Base-by-base conservation (phyloP, 495 filamentous ascomycete species). In the Platismatia glauca region DNA sequence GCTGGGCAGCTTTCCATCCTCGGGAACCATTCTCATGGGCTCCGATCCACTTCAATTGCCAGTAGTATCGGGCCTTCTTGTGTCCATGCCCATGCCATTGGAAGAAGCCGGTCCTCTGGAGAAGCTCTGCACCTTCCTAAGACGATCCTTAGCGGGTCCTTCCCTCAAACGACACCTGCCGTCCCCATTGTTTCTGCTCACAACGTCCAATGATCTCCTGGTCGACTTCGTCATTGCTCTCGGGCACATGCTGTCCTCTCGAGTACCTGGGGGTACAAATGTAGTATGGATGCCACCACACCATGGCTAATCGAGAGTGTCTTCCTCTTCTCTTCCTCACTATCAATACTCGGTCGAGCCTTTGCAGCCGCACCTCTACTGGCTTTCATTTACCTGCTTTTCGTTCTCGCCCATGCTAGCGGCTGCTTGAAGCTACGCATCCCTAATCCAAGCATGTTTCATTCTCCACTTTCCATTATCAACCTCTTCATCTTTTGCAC, bases 401-500 rank as follows among this genome's bases (percentile, higher is more conserved):
- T 62, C 59, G 6, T 68, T 41, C 46, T 62, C 7, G 38, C 57
- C 24, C 53, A 55, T 37, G 35, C 57, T n/a, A 38, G 60, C 12
- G 46, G 56, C 63, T 60, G 55, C 55, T 35, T 64, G 11, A 60
- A 57, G 33, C 35, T 60, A 11, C 62, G 31, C 13, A 63, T 20
- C 18, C 24, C 57, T 52, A 18, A 58, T 22, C 38, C 50, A 33
- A 60, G 37, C 59, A 65, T 65, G 59, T 62, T 62, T 48, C 29
- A 29, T 35, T 65, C 55, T 37, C 59, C 60, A 6, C 48, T 65
- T 15, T 60, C 66, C 24, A 15, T 59, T 15, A 68, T 65, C 43
- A 57, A 61, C 43, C 46, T 68, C 58, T 65, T 59, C n/a, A 62
- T 63, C 46, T 62, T 56, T 27, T 37, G 60, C 20, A 68, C 65